These are phyloP conservation scores for Phytophthora podocarpi DNA, from an alignment of 352 stramenopile species.

Conservation along the genomic window DNA sequence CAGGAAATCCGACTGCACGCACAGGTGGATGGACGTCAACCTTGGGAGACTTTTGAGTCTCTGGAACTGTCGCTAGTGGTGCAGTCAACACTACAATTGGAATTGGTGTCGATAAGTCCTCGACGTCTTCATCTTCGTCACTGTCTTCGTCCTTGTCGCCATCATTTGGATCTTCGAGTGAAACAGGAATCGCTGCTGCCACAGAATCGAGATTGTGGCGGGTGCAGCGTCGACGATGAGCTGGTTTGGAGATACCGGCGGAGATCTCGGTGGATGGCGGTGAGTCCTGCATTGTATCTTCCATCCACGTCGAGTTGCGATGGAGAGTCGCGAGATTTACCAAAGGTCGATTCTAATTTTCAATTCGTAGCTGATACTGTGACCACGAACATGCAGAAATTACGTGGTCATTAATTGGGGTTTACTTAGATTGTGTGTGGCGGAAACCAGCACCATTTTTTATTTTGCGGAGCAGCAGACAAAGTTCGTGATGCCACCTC, in stretches of 20 bases:
- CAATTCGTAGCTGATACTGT: too few relatives aligned
- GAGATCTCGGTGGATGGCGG: slow-evolving; percentile 21
- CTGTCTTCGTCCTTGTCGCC: slow-evolving; percentile 24
- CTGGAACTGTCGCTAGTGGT: slow-evolving; percentile 12
- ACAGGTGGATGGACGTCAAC: background rate
- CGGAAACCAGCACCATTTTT: too few relatives aligned
- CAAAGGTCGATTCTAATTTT: background rate
- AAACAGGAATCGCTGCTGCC: background rate
- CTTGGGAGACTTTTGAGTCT: background rate
- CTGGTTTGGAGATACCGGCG: slow-evolving; percentile 15
- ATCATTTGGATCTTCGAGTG: slow-evolving; percentile 28
- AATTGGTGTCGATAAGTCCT: slow-evolving; percentile 10
- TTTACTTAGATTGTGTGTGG: too few relatives aligned
- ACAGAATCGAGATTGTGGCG: slow-evolving; percentile 8
- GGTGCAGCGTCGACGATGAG: slow-evolving; percentile 24
- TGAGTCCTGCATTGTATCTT: slow-evolving; percentile 24
- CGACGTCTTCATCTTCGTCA: slow-evolving; percentile 10
- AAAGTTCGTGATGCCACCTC: too few relatives aligned
- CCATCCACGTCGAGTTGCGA: background rate
- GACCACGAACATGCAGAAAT: too few relatives aligned
- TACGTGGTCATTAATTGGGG: too few relatives aligned
- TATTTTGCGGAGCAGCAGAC: too few relatives aligned
- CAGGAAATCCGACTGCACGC: slow-evolving; percentile 25
- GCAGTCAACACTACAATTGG: slow-evolving; percentile 8
- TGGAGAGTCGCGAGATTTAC: slow-evolving; percentile 12